Percentiles rank a stretch among this genome's conserved stretches.
These are phyloP conservation scores for Patellaria atrata DNA, from an alignment of 495 filamentous ascomycete species.

Conservation along the genomic window DNA sequence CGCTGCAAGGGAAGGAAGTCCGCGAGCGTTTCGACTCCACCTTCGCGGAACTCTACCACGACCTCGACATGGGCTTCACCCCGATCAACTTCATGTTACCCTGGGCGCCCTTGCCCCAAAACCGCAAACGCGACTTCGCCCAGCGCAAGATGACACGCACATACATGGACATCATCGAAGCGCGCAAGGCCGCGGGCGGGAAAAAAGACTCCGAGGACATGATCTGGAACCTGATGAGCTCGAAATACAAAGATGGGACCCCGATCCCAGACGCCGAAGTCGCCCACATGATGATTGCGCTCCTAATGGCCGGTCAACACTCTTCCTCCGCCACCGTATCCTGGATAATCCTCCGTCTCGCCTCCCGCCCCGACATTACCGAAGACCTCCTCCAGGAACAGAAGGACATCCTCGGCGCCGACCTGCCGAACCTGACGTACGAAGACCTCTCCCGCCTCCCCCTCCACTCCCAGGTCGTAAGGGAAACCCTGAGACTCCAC, in stretches of 20 bases:
- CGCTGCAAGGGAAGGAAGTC: conserved; percentile 51
- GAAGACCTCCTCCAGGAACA: conserved; percentile 48
- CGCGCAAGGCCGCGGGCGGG: conserved; percentile 34
- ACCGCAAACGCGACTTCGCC: conserved; percentile 44
- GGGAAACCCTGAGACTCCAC: conserved; percentile 48
- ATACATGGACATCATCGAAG: conserved; percentile 45
- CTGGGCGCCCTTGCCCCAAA: conserved; percentile 47
- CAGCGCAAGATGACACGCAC: conserved; percentile 42
- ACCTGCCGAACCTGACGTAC: conserved; percentile 39
- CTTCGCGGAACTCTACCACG: conserved; percentile 50
- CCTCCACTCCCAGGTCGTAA: conserved; percentile 43
- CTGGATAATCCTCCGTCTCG: conserved; percentile 47
- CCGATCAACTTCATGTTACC: conserved; percentile 54
- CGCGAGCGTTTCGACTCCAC: conserved; percentile 43
- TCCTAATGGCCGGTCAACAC: conserved; percentile 54
- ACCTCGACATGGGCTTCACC: conserved; percentile 50
- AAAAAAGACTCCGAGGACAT: conserved; percentile 45
- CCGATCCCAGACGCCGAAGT: conserved; percentile 46
- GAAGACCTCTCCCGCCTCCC: conserved; percentile 39
- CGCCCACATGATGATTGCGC: conserved; percentile 55
- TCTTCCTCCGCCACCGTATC: conserved; percentile 43
- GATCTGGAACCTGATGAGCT: conserved; percentile 56
- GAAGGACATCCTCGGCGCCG: conserved; percentile 33
- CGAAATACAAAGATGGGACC: conserved; percentile 47
- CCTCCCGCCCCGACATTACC: conserved; percentile 38